phyloP scores from a whole-genome alignment of 495 filamentous ascomycete genomes.

The Pyronema omphalodes region DNA sequence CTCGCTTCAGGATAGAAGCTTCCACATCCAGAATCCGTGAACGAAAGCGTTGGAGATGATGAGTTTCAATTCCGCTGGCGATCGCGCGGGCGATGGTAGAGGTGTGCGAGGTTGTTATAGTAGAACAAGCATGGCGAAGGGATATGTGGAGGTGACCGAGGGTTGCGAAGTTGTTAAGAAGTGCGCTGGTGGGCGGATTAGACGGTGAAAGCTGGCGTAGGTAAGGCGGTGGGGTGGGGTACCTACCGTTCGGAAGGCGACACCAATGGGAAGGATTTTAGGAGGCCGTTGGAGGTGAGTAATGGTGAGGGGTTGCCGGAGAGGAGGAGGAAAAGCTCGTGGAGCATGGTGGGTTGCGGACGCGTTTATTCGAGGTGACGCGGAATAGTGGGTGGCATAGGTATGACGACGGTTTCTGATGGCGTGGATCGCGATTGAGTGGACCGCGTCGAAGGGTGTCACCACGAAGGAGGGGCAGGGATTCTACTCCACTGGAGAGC shows the following conservation, averaged over 20 bases:
- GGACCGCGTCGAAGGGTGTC: too few species aligned
- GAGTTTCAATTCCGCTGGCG: conserved; percentile 54
- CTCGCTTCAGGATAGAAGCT: conserved; percentile 46
- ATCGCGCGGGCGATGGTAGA: conserved; percentile 76
- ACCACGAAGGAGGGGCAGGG: too few species aligned
- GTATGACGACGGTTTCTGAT: too few species aligned
- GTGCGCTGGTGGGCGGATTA: conserved; percentile 58
- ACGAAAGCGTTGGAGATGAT: conserved; percentile 63
- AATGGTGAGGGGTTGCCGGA: conserved; percentile 83
- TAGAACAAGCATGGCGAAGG: conserved; percentile 41
- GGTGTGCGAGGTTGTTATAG: conserved; percentile 47
- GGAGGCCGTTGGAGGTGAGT: conserved; percentile 33
- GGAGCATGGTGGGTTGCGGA: conserved; percentile 45
- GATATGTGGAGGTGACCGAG: conserved; percentile 58
- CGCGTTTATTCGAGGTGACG: too few species aligned
- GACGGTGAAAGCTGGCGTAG: conserved; percentile 19
- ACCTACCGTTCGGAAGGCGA: conserved; percentile 23
- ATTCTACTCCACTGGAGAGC: too few species aligned
- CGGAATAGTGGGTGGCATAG: too few species aligned
- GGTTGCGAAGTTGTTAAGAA: conserved; percentile 56
- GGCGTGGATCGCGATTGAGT: too few species aligned
- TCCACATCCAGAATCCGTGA: conserved; percentile 72
- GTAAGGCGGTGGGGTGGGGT: conserved; percentile 29
- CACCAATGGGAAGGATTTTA: conserved; percentile 17
- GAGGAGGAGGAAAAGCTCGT: conserved; percentile 89